Evolutionary conservation across 2,329 filamentous ascomycete genomes (phyloP), one percentile per base, ranked within the genome.

Genomic region (Hypoxylon rubiginosum): DNA sequence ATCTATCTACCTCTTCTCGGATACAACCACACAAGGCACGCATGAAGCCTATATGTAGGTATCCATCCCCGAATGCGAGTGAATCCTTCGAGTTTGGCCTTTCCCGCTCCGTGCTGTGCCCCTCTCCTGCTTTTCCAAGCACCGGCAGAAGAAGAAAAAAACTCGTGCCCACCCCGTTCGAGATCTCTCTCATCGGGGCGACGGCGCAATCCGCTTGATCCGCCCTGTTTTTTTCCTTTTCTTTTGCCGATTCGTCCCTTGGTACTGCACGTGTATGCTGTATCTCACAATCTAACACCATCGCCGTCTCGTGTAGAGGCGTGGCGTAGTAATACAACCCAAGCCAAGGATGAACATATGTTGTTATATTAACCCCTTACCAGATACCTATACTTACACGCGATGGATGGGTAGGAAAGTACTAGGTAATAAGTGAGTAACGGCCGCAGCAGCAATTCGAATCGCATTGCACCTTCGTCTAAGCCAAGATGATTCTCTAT

Each of bases 41-140:
- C 51, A 59, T 8, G 45, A 15, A 39, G 36, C 46, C 60, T 60
- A 52, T 60, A 60, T n/a, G 32, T 43, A 30, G 9, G 8, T 41
- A 21, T 34, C 36, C 60, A 60, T 55, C 49, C 2, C 49, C 46
- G 24, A 55, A 60, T 56, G 58, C 58, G 58, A 61, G 51, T 36
- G 57, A 58, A 68, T 66, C 62, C 62, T 64, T 66, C 62, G 65
- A 68, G 34, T 43, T 17, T 19, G n/a, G 36, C 36, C 36, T 13
- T 17, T 9, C 7, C 8, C 34, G 11, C 34, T 10, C 34, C 43
- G 11, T 49, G 55, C 66, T 66, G 57, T 62, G 66, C 66, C 66
- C 48, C 63, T 61, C 59, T 60, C 59, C 59, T 69, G 57, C 66
- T 50, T 65, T 21, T 21, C 39, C 17, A 21, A 59, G 58, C 62